phyloP scores from a whole-genome alignment of 345 rosid species.

The Lepidium didymum region DNA sequence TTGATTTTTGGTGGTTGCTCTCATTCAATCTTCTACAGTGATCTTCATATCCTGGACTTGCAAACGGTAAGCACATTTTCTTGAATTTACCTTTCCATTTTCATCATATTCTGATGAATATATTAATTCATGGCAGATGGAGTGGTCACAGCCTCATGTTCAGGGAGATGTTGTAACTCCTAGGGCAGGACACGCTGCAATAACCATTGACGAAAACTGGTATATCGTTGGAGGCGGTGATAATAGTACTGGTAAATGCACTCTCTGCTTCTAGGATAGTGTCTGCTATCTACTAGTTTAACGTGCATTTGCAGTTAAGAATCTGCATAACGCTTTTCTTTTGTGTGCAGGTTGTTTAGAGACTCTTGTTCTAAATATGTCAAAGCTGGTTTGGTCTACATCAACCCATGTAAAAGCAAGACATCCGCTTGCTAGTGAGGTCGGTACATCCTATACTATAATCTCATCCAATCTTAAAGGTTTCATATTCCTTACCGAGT shows the following conservation, averaged over 20 bases:
- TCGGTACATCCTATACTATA: slow-evolving; percentile 17
- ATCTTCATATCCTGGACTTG: slow-evolving; percentile 91
- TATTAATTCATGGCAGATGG: slow-evolving; percentile 49
- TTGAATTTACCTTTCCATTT: neutral
- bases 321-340: neutral
- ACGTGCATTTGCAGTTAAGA: neutral
- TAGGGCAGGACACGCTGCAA: slow-evolving; percentile 93
- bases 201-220: slow-evolving; percentile 75
- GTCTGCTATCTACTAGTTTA: neutral
- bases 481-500: neutral
- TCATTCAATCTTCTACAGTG: slow-evolving; percentile 83
- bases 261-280: neutral
- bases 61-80: slow-evolving; percentile 52
- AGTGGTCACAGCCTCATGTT: slow-evolving; percentile 89
- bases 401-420: slow-evolving; percentile 64
- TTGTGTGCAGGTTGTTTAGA: slow-evolving; percentile 61
- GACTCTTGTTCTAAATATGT: slow-evolving; percentile 78
- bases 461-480: neutral
- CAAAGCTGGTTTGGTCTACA: slow-evolving; percentile 77
- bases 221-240: slow-evolving; percentile 97
- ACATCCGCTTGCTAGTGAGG: slow-evolving; percentile 98
- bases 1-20: slow-evolving; percentile 94
- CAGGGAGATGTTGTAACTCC: slow-evolving; percentile 65
- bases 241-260: slow-evolving; percentile 66
- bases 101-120: slow-evolving; percentile 10